These are phyloP conservation scores for Ceratonia siliqua DNA, from an alignment of 306 rosid species.

Conservation along the genomic window DNA sequence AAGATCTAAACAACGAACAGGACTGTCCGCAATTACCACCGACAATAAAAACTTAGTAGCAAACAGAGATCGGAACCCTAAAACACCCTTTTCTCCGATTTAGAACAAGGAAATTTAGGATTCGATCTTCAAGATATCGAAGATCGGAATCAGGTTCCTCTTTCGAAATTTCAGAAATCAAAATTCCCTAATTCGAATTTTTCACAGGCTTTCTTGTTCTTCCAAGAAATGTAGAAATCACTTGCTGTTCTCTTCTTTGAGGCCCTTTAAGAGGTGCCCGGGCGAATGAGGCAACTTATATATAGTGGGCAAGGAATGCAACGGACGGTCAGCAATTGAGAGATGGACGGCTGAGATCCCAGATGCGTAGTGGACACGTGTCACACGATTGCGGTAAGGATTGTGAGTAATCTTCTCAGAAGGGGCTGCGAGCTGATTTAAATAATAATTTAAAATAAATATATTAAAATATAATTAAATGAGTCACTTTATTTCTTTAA, in stretches of 20 bases:
- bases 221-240: slow-evolving; percentile 27
- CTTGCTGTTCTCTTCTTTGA: background rate
- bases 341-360: slow-evolving; percentile 32
- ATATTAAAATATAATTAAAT: too few relatives aligned
- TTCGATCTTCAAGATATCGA: slow-evolving; percentile 16
- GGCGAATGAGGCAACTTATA: background rate
- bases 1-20: background rate
- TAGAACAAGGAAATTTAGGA: slow-evolving; percentile 24
- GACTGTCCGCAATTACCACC: background rate
- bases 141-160: background rate
- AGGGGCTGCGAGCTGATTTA: too few relatives aligned
- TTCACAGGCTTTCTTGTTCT: background rate
- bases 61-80: slow-evolving; percentile 49
- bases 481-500: too few relatives aligned
- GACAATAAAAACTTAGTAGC: slow-evolving; percentile 29
- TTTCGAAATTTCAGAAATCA: slow-evolving; percentile 15
- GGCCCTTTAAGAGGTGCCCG: background rate
- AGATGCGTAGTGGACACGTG: slow-evolving; percentile 35
- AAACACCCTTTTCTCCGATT: slow-evolving; percentile 9
- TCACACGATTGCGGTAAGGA: background rate
- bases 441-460: too few relatives aligned
- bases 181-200: slow-evolving; percentile 30
- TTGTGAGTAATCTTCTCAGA: background rate
- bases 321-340: slow-evolving; percentile 2
- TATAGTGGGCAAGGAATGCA: slow-evolving; percentile 21